Evolutionary conservation across 1,139 yeast species (phyloP).

Genomic region (Yamadazyma kanchanaburiensis): DNA sequence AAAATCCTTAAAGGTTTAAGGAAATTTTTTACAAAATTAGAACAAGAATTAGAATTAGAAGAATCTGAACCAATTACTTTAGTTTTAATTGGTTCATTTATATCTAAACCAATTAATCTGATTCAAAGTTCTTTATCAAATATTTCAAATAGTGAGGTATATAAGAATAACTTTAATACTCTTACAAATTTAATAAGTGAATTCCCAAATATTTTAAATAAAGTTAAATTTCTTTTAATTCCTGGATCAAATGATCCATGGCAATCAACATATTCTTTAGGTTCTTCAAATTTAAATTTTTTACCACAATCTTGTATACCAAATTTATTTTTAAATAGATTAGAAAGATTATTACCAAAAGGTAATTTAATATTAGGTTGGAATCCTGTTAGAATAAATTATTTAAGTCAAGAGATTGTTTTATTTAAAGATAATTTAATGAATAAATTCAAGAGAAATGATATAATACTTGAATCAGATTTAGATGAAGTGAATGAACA

Average conservation of each 20-base stretch:
- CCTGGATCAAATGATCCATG: constrained; percentile 96
- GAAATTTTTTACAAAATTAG: constrained; percentile 52
- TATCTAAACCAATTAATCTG: constrained; percentile 57
- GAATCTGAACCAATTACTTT: constrained; percentile 47
- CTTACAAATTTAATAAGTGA: constrained; percentile 54
- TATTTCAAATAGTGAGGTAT: constrained; percentile 48
- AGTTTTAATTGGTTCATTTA: constrained; percentile 55
- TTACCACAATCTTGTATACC: constrained; percentile 80
- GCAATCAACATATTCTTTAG: constrained; percentile 71
- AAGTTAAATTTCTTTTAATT: constrained; percentile 56
- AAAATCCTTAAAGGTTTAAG: constrained; percentile 58
- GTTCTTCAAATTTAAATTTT: constrained; percentile 52
- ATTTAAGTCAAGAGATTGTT: constrained; percentile 80
- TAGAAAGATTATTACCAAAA: constrained; percentile 61
- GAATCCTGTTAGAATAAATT: constrained; percentile 80
- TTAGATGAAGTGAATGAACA: constrained; percentile 19
- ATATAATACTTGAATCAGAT: constrained; percentile 51
- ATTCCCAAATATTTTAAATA: constrained; percentile 28
- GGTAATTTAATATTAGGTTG: constrained; percentile 52
- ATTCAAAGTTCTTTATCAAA: constrained; percentile 39
- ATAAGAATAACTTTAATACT: constrained; percentile 72
- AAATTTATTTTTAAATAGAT: constrained; percentile 59
- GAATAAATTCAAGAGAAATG: constrained; percentile 66
- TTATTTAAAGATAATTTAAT: constrained; percentile 71
- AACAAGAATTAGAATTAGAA: constrained; percentile 35